Conservation (phyloP, 345 rosid species). For the Moringa oleifera region DNA sequence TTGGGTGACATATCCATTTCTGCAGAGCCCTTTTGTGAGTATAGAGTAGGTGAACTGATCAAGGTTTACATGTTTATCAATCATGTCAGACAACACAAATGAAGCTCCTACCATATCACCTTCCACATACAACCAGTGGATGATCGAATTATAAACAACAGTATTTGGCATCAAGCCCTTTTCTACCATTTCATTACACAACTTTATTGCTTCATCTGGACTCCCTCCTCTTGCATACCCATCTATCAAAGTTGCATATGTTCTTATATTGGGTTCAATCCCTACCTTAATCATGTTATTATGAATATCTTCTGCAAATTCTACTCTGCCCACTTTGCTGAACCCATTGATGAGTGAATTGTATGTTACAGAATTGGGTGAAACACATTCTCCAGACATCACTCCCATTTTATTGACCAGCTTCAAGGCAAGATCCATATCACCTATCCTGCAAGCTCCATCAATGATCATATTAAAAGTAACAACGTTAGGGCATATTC, state of each 20-base stretch:
- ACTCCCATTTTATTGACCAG: slow-evolving; percentile 41
- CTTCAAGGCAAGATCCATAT: slow-evolving; percentile 35
- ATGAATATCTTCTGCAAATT: slow-evolving; percentile 34
- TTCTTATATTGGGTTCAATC: slow-evolving; percentile 43
- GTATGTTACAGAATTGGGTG: slow-evolving; percentile 50
- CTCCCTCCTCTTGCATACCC: slow-evolving; percentile 53
- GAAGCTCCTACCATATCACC: slow-evolving; percentile 48
- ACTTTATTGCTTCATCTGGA: slow-evolving; percentile 42
- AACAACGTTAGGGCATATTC: slow-evolving; percentile 63
- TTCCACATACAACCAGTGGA: slow-evolving; percentile 54
- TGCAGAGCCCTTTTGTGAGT: slow-evolving; percentile 43
- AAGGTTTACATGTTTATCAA: slow-evolving; percentile 27
- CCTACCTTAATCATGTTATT: slow-evolving; percentile 48
- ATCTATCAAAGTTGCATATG: slow-evolving; percentile 62
- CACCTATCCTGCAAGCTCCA: slow-evolving; percentile 46
- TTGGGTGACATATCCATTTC: slow-evolving; percentile 31
- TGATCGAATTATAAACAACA: slow-evolving; percentile 48
- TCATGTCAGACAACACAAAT: slow-evolving; percentile 41
- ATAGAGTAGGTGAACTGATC: slow-evolving; percentile 50
- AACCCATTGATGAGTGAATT: slow-evolving; percentile 54
- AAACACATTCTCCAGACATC: slow-evolving; percentile 36
- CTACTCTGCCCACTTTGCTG: slow-evolving; percentile 54
- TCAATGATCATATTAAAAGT: slow-evolving; percentile 64
- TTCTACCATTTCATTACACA: slow-evolving; percentile 57
- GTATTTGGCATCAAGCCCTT: slow-evolving; percentile 52